Evolutionary conservation across 169 alveolate species (phyloP).

Genomic region (Plasmodium vinckei): DNA sequence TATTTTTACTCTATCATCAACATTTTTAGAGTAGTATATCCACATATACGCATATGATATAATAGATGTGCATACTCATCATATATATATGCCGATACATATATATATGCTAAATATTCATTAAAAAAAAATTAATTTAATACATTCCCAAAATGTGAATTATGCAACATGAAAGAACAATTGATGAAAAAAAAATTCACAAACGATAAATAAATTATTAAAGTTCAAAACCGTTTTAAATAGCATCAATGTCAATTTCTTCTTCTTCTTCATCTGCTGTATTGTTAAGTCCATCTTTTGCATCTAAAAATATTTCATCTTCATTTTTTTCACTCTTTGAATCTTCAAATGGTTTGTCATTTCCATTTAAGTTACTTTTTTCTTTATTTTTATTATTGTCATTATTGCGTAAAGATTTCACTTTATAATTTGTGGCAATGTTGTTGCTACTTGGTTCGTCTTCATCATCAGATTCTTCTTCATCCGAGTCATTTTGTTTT

Average conservation of each 20-base stretch:
- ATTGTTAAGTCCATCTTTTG: conserved; percentile 67
- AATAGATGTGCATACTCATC: no score
- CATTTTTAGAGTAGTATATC: no score
- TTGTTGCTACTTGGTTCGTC: conserved; percentile 45
- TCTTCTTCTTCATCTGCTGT: conserved; percentile 76
- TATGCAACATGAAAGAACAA: no score
- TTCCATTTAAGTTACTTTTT: conserved; percentile 1
- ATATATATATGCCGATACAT: no score
- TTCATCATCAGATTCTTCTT: conserved; percentile 77
- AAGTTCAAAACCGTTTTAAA: no score
- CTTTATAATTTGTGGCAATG: conserved; percentile 36
- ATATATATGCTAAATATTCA: no score
- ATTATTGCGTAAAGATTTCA: conserved; percentile 64
- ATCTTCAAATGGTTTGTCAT: conserved; percentile 72
- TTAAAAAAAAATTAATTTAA: neutral
- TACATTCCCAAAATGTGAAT: neutral
- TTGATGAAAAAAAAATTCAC: no score
- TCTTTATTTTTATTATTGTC: conserved; percentile 30
- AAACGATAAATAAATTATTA: no score
- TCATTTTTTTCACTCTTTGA: conserved; percentile 75
- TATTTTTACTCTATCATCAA: no score
- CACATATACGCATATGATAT: no score
- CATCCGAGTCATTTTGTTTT: conserved; percentile 81
- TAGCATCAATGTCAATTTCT: conserved; percentile 74
- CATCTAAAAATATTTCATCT: conserved; percentile 76